These are phyloP conservation scores for Phaseolus lunatus DNA, from an alignment of 306 rosid genomes.

Conservation along the genomic window DNA sequence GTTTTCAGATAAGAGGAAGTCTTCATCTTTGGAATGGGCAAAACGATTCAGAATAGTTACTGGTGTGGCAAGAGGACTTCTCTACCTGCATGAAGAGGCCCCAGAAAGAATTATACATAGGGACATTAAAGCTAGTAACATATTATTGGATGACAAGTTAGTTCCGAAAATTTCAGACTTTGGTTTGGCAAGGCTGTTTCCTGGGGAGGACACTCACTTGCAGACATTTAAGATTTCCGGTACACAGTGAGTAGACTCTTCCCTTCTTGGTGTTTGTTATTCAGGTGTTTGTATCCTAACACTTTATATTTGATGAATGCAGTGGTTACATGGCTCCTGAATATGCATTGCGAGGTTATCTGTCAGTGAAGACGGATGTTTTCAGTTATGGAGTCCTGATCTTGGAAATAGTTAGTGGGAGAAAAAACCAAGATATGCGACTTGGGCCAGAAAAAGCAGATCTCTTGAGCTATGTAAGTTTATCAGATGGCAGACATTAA, in stretches of 20 bases:
- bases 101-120: slow-evolving; percentile 87
- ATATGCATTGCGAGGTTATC: slow-evolving; percentile 84
- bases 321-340: slow-evolving; percentile 99
- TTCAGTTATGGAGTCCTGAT: slow-evolving; percentile 87
- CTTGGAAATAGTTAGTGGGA: slow-evolving; percentile 84
- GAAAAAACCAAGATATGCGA: slow-evolving; percentile 63
- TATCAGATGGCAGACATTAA: background rate
- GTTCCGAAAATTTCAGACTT: slow-evolving; percentile 89
- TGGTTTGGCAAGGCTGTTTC: slow-evolving; percentile 91
- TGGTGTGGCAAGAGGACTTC: slow-evolving; percentile 83
- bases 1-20: slow-evolving; percentile 72
- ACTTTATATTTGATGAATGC: slow-evolving; percentile 36
- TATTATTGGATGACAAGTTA: slow-evolving; percentile 76
- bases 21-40: slow-evolving; percentile 70
- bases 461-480: slow-evolving; percentile 81
- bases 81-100: slow-evolving; percentile 86
- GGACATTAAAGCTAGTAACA: slow-evolving; percentile 92
- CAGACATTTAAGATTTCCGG: slow-evolving; percentile 88
- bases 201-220: slow-evolving; percentile 89
- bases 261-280: slow-evolving; percentile 18
- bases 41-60: slow-evolving; percentile 67
- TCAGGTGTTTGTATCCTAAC: slow-evolving; percentile 34
- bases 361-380: slow-evolving; percentile 87
- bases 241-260: slow-evolving; percentile 79
- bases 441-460: slow-evolving; percentile 70